Base-by-base conservation (phyloP, 805 yeast genomes). In the Ogataea methanolica region DNA sequence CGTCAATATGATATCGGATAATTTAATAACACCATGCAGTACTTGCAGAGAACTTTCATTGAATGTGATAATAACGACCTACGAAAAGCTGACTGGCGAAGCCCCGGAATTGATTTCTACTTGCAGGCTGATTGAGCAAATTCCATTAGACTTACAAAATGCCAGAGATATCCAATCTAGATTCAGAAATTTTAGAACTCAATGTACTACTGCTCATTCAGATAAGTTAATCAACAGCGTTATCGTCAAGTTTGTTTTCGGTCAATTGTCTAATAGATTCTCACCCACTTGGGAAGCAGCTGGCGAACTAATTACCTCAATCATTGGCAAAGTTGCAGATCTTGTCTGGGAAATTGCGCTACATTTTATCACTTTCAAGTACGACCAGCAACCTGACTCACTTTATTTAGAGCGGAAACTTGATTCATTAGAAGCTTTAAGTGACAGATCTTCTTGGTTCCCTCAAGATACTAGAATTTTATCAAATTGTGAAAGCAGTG, bases 281-380 rank as follows among this genome's bases (percentile, higher is more conserved):
- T 85, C 88, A 47, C 98, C 98, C 0, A 75, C 85, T 14, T 90
- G 96, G 96, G 76, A 79, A 17, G 89, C 85, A 5, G 85, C 86
- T 2, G 68, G 74, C 45, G 92, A 84, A 50, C 74, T 77, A 4
- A 59, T 88, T 5, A 78, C 82, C 1, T 58, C 64, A 4, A 63
- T 84, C 9, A 65, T 72, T 14, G 68, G 61, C 16, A 73, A 72
- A 52, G 61, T 69, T 43, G 70, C 74, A 16, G 66, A 63, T 0
- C 42, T 69, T 12, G 68, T 86, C 0, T 89, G 96, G 95, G 60
- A 71, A 0, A 58, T 78, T 17, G 67, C 81, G 0, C 63, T 65
- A 36, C 56, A 61, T 4, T 73, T 79, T 46, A 57, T 65, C 23
- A 40, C 59, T 15, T 52, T 41, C 31, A 53, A 57, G 14, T 64